These are phyloP conservation scores for Reticulascus tulasneorum DNA, from an alignment of 2,329 filamentous ascomycete species.

Conservation along the genomic window DNA sequence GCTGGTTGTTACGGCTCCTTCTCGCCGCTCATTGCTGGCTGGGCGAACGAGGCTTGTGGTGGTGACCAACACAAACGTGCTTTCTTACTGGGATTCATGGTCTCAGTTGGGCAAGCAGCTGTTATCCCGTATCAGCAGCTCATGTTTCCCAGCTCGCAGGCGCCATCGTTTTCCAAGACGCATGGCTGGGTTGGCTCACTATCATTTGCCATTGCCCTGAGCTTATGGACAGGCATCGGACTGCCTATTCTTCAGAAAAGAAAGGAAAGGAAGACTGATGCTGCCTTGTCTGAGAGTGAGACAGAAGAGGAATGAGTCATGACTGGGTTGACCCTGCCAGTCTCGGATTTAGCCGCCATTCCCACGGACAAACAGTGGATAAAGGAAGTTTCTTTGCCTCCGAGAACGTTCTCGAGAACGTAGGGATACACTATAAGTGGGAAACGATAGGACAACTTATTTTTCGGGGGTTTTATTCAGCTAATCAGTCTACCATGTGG, in stretches of 20 bases:
- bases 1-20: conserved; percentile 36
- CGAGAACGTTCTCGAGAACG: too few relatives aligned
- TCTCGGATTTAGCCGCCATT: too few relatives aligned
- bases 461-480: too few relatives aligned
- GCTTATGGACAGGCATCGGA: conserved; percentile 28
- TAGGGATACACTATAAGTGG: too few relatives aligned
- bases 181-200: conserved; percentile 31
- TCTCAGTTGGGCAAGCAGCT: conserved; percentile 30
- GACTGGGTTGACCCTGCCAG: too few relatives aligned
- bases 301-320: conserved; percentile 6
- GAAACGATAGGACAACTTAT: too few relatives aligned
- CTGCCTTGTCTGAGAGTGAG: conserved; percentile 6
- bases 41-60: conserved; percentile 35
- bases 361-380: too few relatives aligned
- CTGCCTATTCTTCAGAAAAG: conserved; percentile 21
- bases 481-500: too few relatives aligned
- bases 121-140: conserved; percentile 35
- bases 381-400: too few relatives aligned
- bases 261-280: conserved; percentile 10
- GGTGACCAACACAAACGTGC: conserved; percentile 39
- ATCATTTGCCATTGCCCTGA: conserved; percentile 26
- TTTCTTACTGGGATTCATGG: conserved; percentile 35
- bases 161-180: conserved; percentile 28
- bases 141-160: conserved; percentile 31
- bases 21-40: conserved; percentile 36